These are phyloP conservation scores for Curvularia spicifera DNA, from an alignment of 2,329 filamentous ascomycete genomes.

Conservation along the genomic window DNA sequence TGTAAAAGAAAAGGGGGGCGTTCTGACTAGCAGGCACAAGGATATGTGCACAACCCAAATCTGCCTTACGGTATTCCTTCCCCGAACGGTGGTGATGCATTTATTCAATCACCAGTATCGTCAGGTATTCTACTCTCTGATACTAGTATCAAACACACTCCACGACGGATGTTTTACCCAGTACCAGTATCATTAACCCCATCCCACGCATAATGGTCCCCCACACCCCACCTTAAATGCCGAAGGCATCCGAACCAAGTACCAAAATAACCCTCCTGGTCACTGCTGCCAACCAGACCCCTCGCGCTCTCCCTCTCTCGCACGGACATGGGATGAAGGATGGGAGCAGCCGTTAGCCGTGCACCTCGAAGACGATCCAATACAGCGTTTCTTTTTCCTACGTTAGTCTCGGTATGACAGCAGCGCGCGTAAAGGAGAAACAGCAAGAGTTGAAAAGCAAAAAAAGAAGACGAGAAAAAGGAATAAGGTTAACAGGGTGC, in stretches of 20 bases:
- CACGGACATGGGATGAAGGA: background rate
- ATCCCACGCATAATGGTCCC: background rate
- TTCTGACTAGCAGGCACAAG: background rate
- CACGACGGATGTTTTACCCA: too few relatives aligned
- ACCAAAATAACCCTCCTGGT: too few relatives aligned
- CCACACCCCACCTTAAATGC: too few relatives aligned
- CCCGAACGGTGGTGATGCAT: background rate
- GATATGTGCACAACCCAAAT: background rate
- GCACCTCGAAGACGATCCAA: background rate
- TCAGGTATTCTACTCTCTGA: background rate
- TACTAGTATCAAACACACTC: background rate
- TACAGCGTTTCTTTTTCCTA: background rate
- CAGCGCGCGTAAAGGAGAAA: background rate
- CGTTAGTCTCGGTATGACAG: background rate
- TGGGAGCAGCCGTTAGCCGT: background rate
- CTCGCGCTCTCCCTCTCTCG: background rate
- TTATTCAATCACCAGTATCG: background rate
- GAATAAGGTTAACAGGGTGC: background rate
- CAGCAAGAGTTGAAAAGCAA: background rate
- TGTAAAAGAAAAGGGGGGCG: background rate
- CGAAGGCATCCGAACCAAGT: too few relatives aligned
- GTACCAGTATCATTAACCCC: too few relatives aligned
- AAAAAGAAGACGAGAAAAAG: background rate
- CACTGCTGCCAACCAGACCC: background rate
- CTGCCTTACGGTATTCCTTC: background rate